Evolutionary conservation across 306 rosid species (phyloP).

Genomic region (Inga oerstediana): DNA sequence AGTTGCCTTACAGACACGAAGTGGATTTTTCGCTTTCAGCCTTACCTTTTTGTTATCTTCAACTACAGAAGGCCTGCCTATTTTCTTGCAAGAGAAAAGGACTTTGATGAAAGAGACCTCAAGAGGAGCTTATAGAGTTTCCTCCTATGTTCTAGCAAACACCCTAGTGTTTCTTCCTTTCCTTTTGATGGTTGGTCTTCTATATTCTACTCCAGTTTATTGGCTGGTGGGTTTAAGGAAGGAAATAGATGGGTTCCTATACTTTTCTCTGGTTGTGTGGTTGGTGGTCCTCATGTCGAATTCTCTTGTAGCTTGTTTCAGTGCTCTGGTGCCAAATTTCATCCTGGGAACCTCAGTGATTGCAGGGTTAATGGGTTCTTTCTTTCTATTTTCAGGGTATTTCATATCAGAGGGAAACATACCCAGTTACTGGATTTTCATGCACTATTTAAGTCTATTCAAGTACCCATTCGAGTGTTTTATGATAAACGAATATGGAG

Average conservation of each 20-base stretch:
- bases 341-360: slow-evolving; percentile 86
- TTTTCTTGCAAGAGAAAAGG: slow-evolving; percentile 76
- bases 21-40: slow-evolving; percentile 76
- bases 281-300: slow-evolving; percentile 75
- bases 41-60: slow-evolving; percentile 77
- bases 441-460: slow-evolving; percentile 88
- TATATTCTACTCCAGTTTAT: slow-evolving; percentile 68
- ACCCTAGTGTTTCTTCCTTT: slow-evolving; percentile 68
- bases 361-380: slow-evolving; percentile 93
- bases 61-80: slow-evolving; percentile 74
- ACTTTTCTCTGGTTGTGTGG: slow-evolving; percentile 76
- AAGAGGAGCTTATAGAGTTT: slow-evolving; percentile 80
- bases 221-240: slow-evolving; percentile 76
- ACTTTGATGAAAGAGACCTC: slow-evolving; percentile 76
- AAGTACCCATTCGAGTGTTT: slow-evolving; percentile 98
- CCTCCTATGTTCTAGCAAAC: slow-evolving; percentile 71
- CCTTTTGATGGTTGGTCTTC: slow-evolving; percentile 58
- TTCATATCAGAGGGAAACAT: slow-evolving; percentile 81
- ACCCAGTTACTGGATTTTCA: slow-evolving; percentile 88
- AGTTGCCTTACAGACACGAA: slow-evolving; percentile 51
- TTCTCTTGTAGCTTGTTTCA: slow-evolving; percentile 91
- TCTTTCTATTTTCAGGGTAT: slow-evolving; percentile 95
- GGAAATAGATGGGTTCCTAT: slow-evolving; percentile 62
- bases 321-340: slow-evolving; percentile 93
- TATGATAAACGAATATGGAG: slow-evolving; percentile 92